Evolutionary conservation across 805 yeast genomes (phyloP).

Genomic region (Hanseniaspora guilliermondii): DNA sequence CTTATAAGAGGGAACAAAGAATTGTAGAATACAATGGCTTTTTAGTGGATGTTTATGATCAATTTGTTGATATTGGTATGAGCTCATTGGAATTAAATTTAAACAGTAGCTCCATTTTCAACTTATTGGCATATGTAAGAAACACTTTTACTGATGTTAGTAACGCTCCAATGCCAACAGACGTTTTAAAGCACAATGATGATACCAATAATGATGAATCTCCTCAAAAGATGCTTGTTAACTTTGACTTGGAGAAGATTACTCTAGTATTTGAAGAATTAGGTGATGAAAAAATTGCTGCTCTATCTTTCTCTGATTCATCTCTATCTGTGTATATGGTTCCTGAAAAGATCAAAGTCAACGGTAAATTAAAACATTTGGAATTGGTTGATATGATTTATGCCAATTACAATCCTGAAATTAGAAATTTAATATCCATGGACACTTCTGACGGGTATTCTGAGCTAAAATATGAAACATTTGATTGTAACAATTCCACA

Average conservation of each 20-base stretch:
- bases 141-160: constrained; percentile 82
- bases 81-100: constrained; percentile 68
- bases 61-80: constrained; percentile 55
- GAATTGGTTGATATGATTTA: constrained; percentile 65
- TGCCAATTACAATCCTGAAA: constrained; percentile 47
- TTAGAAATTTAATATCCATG: constrained; percentile 60
- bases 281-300: constrained; percentile 54
- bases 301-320: constrained; percentile 64
- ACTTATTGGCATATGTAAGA: constrained; percentile 65
- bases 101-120: constrained; percentile 64
- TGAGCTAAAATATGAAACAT: constrained; percentile 73
- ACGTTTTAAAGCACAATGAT: constrained; percentile 54
- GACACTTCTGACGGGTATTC: constrained; percentile 66
- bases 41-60: constrained; percentile 59
- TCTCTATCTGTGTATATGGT: constrained; percentile 49
- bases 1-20: constrained; percentile 48
- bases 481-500: constrained; percentile 40
- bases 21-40: constrained; percentile 41
- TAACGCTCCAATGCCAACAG: constrained; percentile 56
- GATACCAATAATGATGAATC: constrained; percentile 40
- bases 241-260: constrained; percentile 58
- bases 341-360: constrained; percentile 66
- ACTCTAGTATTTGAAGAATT: constrained; percentile 66
- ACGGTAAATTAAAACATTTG: constrained; percentile 64
- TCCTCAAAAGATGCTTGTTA: constrained; percentile 64